phyloP scores from a whole-genome alignment of 2,329 filamentous ascomycete genomes.

The Epichloe amarillans region DNA sequence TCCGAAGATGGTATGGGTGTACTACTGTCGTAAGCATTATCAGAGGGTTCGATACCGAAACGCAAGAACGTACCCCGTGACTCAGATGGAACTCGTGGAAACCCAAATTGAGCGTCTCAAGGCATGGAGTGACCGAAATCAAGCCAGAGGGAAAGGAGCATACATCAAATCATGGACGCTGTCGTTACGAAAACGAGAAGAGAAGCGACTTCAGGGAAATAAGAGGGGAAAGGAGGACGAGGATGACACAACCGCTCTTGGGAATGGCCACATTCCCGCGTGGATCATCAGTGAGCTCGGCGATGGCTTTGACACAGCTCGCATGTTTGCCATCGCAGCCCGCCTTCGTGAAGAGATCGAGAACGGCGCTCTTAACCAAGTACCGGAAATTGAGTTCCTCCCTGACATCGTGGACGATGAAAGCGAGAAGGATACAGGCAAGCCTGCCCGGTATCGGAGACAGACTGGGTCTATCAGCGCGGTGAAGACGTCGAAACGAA shows the following conservation, averaged over 20 bases:
- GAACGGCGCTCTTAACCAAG: constrained; percentile 26
- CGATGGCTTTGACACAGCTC: constrained; percentile 31
- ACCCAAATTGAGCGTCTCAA: constrained; percentile 50
- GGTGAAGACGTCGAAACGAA: constrained; percentile 13
- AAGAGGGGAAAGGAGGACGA: constrained; percentile 18
- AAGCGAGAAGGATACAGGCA: constrained; percentile 12
- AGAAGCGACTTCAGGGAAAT: constrained; percentile 34
- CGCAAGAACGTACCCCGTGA: constrained; percentile 42
- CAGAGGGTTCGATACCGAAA: constrained; percentile 63
- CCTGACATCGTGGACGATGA: constrained; percentile 37
- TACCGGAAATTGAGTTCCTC: constrained; percentile 47
- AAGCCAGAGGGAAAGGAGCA: constrained; percentile 16
- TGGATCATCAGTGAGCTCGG: constrained; percentile 36
- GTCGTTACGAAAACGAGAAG: constrained; percentile 50
- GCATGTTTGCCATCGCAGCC: constrained; percentile 34
- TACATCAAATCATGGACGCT: constrained; percentile 41
- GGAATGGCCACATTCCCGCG: constrained; percentile 29
- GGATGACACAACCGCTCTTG: constrained; percentile 14
- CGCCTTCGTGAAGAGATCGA: constrained; percentile 33
- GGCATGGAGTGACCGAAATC: constrained; percentile 44
- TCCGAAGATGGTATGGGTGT: constrained; percentile 56
- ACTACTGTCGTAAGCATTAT: constrained; percentile 72
- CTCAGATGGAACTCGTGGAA: constrained; percentile 51
- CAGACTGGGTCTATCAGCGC: constrained; percentile 8
- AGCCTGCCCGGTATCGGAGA: constrained; percentile 11